Percentiles rank a stretch among this genome's conserved stretches.
Evolutionary conservation across 495 filamentous ascomycete genomes (phyloP).

Genomic region (Sordaria brevicollis): DNA sequence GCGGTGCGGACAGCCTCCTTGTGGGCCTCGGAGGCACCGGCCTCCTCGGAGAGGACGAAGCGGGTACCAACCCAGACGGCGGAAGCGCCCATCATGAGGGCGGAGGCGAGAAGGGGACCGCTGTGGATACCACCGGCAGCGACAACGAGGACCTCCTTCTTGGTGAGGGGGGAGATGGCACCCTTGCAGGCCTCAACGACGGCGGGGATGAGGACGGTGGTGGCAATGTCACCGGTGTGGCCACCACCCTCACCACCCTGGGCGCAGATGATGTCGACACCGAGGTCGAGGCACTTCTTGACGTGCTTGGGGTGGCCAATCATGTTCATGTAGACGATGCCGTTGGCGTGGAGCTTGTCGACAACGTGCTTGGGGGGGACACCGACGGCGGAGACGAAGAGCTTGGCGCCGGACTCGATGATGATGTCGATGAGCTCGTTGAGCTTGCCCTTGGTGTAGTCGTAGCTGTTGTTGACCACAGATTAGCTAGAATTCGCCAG

Average conservation of each 20-base stretch:
- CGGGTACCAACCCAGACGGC: slow-evolving; percentile 96
- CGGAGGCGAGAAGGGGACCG: slow-evolving; percentile 79
- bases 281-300: slow-evolving; percentile 79
- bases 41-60: slow-evolving; percentile 89
- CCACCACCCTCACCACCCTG: slow-evolving; percentile 79
- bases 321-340: slow-evolving; percentile 99
- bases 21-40: slow-evolving; percentile 85
- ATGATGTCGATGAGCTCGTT: slow-evolving; percentile 83
- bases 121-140: slow-evolving; percentile 93
- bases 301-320: slow-evolving; percentile 99
- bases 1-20: slow-evolving; percentile 93
- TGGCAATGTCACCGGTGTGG: slow-evolving; percentile 69
- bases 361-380: slow-evolving; percentile 84
- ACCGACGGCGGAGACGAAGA: slow-evolving; percentile 96
- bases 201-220: slow-evolving; percentile 65
- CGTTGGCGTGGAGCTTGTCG: slow-evolving; percentile 74
- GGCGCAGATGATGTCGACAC: slow-evolving; percentile 81
- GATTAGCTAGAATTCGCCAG: background rate
- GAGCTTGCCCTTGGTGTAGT: slow-evolving; percentile 99
- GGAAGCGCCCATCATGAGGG: slow-evolving; percentile 83
- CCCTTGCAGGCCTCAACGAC: slow-evolving; percentile 75
- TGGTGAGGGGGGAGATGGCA: slow-evolving; percentile 78
- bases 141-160: slow-evolving; percentile 75
- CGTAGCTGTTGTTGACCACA: slow-evolving; percentile 56
- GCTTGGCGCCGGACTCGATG: slow-evolving; percentile 78